phyloP scores from a whole-genome alignment of 768 basidiomycete species.

The Thelephora ganbajun region DNA sequence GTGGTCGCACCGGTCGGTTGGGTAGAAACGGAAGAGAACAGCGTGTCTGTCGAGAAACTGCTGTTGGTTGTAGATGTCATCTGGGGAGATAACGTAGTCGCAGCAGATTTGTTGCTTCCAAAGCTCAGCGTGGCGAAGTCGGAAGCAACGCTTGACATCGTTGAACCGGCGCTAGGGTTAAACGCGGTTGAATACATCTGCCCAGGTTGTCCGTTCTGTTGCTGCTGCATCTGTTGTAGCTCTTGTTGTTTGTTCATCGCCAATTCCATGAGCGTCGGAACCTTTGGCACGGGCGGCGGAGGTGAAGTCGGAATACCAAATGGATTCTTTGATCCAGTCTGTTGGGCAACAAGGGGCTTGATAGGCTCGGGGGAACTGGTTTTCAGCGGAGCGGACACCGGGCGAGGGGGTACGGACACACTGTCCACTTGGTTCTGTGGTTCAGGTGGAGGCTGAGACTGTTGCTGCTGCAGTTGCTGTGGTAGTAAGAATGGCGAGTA shows the following conservation, averaged over 20 bases:
- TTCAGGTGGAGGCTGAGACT: conserved; percentile 5
- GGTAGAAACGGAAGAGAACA: conserved; percentile 32
- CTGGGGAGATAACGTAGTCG: conserved; percentile 1
- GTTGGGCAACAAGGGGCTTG: conserved; percentile 43
- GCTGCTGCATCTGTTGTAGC: conserved; percentile 18
- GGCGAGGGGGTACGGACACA: conserved; percentile 31
- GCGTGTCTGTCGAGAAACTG: conserved; percentile 28
- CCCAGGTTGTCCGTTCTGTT: conserved; percentile 9
- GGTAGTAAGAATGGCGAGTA: conserved; percentile 5
- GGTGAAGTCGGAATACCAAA: conserved; percentile 65
- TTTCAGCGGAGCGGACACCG: conserved; percentile 61
- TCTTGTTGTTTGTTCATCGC: conserved; percentile 24
- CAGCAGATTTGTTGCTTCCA: not conserved
- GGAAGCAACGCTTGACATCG: conserved; percentile 60
- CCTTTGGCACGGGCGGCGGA: conserved; percentile 55
- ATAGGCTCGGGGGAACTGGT: conserved; percentile 40
- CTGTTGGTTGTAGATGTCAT: conserved; percentile 23
- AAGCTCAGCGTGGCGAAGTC: conserved; percentile 39
- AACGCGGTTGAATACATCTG: conserved; percentile 5
- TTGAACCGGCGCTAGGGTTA: conserved; percentile 20
- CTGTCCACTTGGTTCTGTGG: conserved; percentile 8
- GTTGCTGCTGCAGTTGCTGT: conserved; percentile 5
- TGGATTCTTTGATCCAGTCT: conserved; percentile 91
- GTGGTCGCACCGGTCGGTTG: conserved; percentile 36
- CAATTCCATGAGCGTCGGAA: conserved; percentile 72